phyloP scores from a whole-genome alignment of 345 rosid species.

The Anastatica hierochuntica region DNA sequence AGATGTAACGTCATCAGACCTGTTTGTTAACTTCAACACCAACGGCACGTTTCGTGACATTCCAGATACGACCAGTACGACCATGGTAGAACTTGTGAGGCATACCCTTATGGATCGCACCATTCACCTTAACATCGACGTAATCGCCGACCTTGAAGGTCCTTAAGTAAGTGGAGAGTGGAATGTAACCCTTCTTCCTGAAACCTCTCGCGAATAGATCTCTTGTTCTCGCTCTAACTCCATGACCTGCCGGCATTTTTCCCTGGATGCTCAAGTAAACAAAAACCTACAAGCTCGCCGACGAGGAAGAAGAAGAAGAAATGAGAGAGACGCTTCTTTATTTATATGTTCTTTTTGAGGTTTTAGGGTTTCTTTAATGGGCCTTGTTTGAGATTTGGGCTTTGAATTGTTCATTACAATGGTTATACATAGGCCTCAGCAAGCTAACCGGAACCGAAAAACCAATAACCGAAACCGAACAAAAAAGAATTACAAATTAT shows the following conservation, averaged over 20 bases:
- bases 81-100: conserved; percentile 90
- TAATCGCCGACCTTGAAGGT: conserved; percentile 68
- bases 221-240: conserved; percentile 55
- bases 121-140: conserved; percentile 75
- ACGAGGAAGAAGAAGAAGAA: too few relatives aligned
- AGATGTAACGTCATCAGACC: conserved; percentile 19
- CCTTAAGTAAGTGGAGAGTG: conserved; percentile 57
- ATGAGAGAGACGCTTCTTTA: too few relatives aligned
- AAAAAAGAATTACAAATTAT: too few relatives aligned
- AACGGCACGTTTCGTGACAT: conserved; percentile 75
- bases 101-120: conserved; percentile 88
- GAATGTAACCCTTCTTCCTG: conserved; percentile 84
- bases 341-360: too few relatives aligned
- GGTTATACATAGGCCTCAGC: too few relatives aligned
- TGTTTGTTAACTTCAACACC: conserved; percentile 85
- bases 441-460: too few relatives aligned
- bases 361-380: too few relatives aligned
- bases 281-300: too few relatives aligned
- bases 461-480: too few relatives aligned
- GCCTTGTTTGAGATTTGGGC: too few relatives aligned
- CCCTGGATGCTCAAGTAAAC: too few relatives aligned
- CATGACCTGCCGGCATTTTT: conserved; percentile 66
- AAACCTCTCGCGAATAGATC: conserved; percentile 63
- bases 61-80: conserved; percentile 85
- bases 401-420: too few relatives aligned